Evolutionary conservation across 768 basidiomycete genomes (phyloP), one percentile per base, ranked within the genome.

Genomic region (Leccinum disarticulatum): DNA sequence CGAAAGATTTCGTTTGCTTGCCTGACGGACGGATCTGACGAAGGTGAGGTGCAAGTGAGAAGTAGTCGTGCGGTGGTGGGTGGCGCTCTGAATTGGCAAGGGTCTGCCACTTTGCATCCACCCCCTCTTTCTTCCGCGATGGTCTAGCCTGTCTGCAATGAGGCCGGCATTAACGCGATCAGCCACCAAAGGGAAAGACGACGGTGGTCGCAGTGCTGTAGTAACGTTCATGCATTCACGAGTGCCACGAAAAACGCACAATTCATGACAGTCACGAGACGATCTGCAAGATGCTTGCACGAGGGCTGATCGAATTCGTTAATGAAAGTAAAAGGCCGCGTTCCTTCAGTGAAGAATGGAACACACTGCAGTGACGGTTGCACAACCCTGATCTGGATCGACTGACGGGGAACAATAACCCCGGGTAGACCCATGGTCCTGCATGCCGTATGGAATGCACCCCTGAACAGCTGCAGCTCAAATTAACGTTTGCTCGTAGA

Each of bases 1-100:
- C 19, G 43, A 84, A 15, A 78, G 77, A 69, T 81, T 74, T 52
- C 55, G 57, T 64, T 52, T 46, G 43, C 43, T 22, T 19, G 56
- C 49, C 55, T 22, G 70, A 64, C 43, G 47, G 58, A 61, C 22
- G 60, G 27, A 65, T 52, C 62, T 27, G 63, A 67, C 27, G 35
- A 53, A 25, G 58, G 54, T 31, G 60, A 59, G 22, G 53, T 52
- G 28, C 22, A 10, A n/a, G 6, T 28, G 49, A 46, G 55, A 52
- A 51, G 52, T 41, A 7, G 59, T 33, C 49, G 7, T 64, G 52
- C 27, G 46, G 51, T 31, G 55, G 22, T 48, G 8, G 41, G 50
- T 25, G 41, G 53, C 47, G 46, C 22, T 46, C 19, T 53, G 56
- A 43, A 47, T 43, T 28, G 14, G 54, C 56, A 46, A 55, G 58